A percentile compares a stretch with the other conserved stretches of the same genome.
These are phyloP conservation scores for Grosmannia clavigera DNA, from an alignment of 2,329 filamentous ascomycete genomes.

Conservation along the genomic window DNA sequence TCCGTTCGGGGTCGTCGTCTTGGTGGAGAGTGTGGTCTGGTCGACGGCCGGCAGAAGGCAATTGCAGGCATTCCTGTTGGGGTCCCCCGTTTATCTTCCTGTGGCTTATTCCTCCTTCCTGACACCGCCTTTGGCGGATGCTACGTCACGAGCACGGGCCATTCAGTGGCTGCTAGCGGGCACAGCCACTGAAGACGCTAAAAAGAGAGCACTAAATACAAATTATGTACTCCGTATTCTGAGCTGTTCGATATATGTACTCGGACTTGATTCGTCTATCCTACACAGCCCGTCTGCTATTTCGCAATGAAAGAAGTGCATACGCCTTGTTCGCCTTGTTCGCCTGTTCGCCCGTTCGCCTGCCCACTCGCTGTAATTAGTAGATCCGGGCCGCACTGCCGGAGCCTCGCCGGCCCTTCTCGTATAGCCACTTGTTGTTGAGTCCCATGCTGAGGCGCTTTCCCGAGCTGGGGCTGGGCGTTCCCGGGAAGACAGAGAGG, in stretches of 20 bases:
- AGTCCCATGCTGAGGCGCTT: constrained; percentile 64
- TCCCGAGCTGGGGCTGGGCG: constrained; percentile 44
- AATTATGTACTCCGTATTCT: too few relatives aligned
- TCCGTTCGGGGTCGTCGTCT: background rate
- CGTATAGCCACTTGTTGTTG: constrained; percentile 93
- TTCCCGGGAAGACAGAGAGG: constrained; percentile 23
- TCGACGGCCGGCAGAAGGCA: background rate
- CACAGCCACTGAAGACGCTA: background rate
- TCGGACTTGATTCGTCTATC: too few relatives aligned
- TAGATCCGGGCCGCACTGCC: constrained; percentile 19
- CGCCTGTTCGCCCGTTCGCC: too few relatives aligned
- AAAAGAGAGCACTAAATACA: background rate
- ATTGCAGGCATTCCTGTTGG: background rate
- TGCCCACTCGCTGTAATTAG: background rate
- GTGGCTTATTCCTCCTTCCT: background rate
- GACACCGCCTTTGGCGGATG: background rate
- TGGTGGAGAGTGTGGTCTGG: background rate
- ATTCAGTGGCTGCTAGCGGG: background rate
- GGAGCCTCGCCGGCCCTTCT: constrained; percentile 55
- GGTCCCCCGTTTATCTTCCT: background rate
- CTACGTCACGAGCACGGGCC: background rate
- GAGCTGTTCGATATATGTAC: too few relatives aligned
- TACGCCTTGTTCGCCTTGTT: background rate
- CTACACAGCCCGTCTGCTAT: background rate
- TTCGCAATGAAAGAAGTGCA: background rate